A percentile compares a stretch with the other conserved stretches of the same genome.
Evolutionary conservation across 2,329 filamentous ascomycete genomes (phyloP).

Genomic region (Penicillium sp.): DNA sequence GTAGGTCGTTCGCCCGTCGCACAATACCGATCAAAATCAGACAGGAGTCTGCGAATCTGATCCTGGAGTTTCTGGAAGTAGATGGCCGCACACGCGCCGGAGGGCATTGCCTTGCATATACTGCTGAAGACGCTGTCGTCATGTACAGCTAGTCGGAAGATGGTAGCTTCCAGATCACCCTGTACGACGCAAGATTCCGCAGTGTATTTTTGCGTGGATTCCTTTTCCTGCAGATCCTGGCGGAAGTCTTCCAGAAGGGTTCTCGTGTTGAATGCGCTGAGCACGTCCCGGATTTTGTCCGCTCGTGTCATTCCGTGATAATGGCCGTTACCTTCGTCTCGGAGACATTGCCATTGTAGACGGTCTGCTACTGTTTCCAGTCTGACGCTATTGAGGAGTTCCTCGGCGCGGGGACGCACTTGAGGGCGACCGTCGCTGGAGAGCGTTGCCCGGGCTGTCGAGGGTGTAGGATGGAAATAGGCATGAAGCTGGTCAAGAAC

Average conservation of each 20-base stretch:
- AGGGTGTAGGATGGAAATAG: slow-evolving; percentile 31
- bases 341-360: slow-evolving; percentile 37
- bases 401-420: slow-evolving; percentile 31
- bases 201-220: slow-evolving; percentile 29
- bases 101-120: slow-evolving; percentile 44
- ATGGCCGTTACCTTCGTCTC: slow-evolving; percentile 23
- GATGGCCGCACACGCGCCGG: slow-evolving; percentile 42
- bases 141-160: slow-evolving; percentile 47
- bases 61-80: slow-evolving; percentile 47
- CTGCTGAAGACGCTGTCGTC: slow-evolving; percentile 44
- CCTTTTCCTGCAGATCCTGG: slow-evolving; percentile 39
- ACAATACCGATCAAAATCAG: slow-evolving; percentile 43
- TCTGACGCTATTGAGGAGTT: slow-evolving; percentile 30
- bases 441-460: slow-evolving; percentile 30
- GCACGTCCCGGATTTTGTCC: slow-evolving; percentile 45
- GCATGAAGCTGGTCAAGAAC: slow-evolving; percentile 43
- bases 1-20: slow-evolving; percentile 29
- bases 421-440: slow-evolving; percentile 33
- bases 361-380: slow-evolving; percentile 34
- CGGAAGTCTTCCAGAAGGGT: slow-evolving; percentile 45
- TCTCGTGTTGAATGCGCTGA: slow-evolving; percentile 45
- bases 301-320: slow-evolving; percentile 34
- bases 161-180: slow-evolving; percentile 46
- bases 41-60: slow-evolving; percentile 34
- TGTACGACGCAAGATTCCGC: slow-evolving; percentile 46